These are phyloP conservation scores for Fusarium mundagurra DNA, from an alignment of 2,329 filamentous ascomycete species.

Conservation along the genomic window DNA sequence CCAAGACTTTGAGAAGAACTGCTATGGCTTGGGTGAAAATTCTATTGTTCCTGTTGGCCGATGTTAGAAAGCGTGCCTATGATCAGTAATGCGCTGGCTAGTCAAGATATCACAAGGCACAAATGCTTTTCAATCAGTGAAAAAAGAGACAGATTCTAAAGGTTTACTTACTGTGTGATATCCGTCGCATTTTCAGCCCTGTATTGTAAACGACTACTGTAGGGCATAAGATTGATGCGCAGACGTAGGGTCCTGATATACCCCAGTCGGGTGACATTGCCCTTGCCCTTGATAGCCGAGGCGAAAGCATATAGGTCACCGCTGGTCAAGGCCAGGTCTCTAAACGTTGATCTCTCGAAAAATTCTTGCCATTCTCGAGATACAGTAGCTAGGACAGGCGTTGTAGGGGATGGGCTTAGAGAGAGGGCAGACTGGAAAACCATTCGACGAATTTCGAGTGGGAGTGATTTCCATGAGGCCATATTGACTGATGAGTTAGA, in stretches of 20 bases:
- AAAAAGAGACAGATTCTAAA: background rate
- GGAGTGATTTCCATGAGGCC: background rate
- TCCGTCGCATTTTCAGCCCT: conserved; percentile 3
- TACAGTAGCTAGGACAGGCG: conserved; percentile 8
- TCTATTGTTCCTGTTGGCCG: conserved; percentile 7
- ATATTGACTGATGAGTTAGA: background rate
- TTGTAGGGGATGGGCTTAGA: background rate
- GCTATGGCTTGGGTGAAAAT: conserved; percentile 12
- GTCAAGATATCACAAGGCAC: background rate
- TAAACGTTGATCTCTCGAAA: conserved; percentile 17
- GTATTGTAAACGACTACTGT: background rate
- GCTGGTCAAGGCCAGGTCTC: background rate
- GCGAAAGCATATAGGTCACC: conserved; percentile 4
- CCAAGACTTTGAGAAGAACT: conserved; percentile 12
- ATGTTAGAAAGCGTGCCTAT: background rate
- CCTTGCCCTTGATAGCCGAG: background rate
- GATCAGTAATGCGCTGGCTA: background rate
- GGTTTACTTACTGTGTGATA: background rate
- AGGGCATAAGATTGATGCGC: background rate
- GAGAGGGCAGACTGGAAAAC: background rate
- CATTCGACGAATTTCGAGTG: conserved; percentile 9
- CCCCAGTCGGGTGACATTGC: background rate
- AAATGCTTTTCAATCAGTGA: background rate
- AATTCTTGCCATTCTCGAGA: conserved; percentile 24
- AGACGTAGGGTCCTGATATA: conserved; percentile 13